Evolutionary conservation across 371 early-diverging fungal genomes (phyloP), one percentile per base, ranked within the genome.

Genomic region (Saksenaea vasiformis): DNA sequence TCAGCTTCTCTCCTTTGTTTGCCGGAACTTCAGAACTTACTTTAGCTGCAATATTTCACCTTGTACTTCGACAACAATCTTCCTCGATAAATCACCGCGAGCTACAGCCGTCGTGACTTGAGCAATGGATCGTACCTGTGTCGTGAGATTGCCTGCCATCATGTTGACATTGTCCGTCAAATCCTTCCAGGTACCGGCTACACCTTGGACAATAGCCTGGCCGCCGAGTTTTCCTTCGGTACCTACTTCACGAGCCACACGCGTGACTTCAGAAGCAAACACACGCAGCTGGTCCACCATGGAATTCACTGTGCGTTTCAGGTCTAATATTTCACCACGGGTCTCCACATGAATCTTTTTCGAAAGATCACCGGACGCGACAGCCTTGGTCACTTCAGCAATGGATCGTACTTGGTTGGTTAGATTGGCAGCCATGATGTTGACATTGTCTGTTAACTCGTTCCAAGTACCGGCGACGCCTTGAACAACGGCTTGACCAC

Each of bases 311-410:
- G 75, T 70, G 8, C 72, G 66, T 67, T 76, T 61, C 64, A 79
- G 35, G n/a, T 70, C 64, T 3, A 66, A 53, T 37, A 79, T 77
- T 38, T 79, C 80, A 59, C 80, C 80, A 13, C 72, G 66, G 5
- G 73, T 66, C 35, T 67, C 65, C 0, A 72, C 71, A 8, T 66
- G 60, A 44, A 81, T 75, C 35, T 72, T 78, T 13, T 69, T 70
- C 1, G 70, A 65, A 10, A 82, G 62, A 62, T 86, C 85, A 39
- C 87, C 87, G 0, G 60, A 54, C 0, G 87, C 84, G 9, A 86
- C 81, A 2, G 87, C 87, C 17, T 74, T 86, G 0, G 80, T 83
- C 1, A 86, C 87, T 3, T 66, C 71, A 4, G 85, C 85, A 60
- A 86, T 86, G 8, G 78, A 75, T 8, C 70, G 62, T 1, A 71